Base-by-base conservation (phyloP, 1,139 yeast species). In the Eremothecium gossypii region DNA sequence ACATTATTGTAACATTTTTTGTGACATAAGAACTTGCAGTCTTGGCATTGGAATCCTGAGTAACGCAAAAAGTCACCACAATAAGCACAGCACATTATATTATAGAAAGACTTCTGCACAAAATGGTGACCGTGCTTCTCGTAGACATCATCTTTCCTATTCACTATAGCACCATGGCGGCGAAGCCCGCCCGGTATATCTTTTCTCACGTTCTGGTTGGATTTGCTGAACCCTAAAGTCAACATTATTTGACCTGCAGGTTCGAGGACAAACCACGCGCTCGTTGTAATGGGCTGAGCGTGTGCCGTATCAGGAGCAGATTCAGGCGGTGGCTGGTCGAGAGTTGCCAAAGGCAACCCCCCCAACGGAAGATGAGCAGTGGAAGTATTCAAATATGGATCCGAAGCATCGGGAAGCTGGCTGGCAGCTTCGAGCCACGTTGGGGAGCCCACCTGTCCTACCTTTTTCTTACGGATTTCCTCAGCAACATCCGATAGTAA, bases 91-190 rank as follows among this genome's bases (percentile, higher is more conserved):
- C 93, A 78, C 96, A 91, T 91, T 55, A 91, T 85, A 54, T 85
- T 86, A 71, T 91, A 91, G 60, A 91, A 87, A 60, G 87, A 96
- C 54, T 86, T 91, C 61, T 86, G 96, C 33, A 86, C 94, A 67
- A 91, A 91, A 63, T 86, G 94, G 66, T 91, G 98, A 10, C 98
- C 98, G 59, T 86, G 95, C 57, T 91, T 94, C 64, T 89, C 96
- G 60, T 79, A 86, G 1, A 91, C 86, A 57, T 89, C 96, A 58
- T 89, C 97, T 57, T 89, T 89, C 69, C 85, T 79, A 64, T 86
- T 93, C 57, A 96, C 82, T 52, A 91, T 91, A 47, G 98, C 98
- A 66, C 97, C 97, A 61, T 89, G 96, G 71, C 98, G 95, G 14
- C 96, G 97, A 49, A 91, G 74, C 23, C 76, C 77, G 39, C 71